These are phyloP conservation scores for Clarkia xantiana DNA, from an alignment of 345 rosid species.

Conservation along the genomic window DNA sequence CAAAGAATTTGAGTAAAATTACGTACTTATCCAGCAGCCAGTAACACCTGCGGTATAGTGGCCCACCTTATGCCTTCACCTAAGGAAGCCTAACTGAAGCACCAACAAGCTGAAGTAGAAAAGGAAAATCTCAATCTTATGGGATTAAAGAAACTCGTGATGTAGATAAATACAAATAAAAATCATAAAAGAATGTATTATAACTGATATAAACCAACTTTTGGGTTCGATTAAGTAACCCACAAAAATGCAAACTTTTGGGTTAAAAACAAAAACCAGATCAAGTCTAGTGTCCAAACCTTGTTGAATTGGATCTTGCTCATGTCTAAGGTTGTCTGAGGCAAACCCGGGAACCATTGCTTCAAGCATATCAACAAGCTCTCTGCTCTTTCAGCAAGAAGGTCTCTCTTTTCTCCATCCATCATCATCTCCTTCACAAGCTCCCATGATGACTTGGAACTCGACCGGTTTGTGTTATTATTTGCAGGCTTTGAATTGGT, in stretches of 20 bases:
- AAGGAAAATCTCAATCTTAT: neutral
- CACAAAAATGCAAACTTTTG: no score
- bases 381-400: constrained; percentile 83
- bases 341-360: constrained; percentile 84
- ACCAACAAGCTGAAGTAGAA: no score
- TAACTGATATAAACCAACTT: no score
- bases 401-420: constrained; percentile 72
- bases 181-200: neutral
- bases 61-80: no score
- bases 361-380: constrained; percentile 70
- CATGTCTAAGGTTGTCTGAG: constrained; percentile 88
- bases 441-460: constrained; percentile 78
- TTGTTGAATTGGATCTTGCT: constrained; percentile 93
- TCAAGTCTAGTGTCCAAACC: constrained; percentile 16
- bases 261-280: neutral
- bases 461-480: constrained; percentile 23
- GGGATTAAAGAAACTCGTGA: neutral
- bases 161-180: neutral
- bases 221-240: no score
- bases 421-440: constrained; percentile 79
- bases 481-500: constrained; percentile 34
- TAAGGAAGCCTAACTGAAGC: no score
- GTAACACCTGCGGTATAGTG: constrained; percentile 60
- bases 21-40: constrained; percentile 95
- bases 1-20: neutral